These are phyloP conservation scores for Penicillium verrucosum DNA, from an alignment of 2,329 filamentous ascomycete genomes.

Conservation along the genomic window DNA sequence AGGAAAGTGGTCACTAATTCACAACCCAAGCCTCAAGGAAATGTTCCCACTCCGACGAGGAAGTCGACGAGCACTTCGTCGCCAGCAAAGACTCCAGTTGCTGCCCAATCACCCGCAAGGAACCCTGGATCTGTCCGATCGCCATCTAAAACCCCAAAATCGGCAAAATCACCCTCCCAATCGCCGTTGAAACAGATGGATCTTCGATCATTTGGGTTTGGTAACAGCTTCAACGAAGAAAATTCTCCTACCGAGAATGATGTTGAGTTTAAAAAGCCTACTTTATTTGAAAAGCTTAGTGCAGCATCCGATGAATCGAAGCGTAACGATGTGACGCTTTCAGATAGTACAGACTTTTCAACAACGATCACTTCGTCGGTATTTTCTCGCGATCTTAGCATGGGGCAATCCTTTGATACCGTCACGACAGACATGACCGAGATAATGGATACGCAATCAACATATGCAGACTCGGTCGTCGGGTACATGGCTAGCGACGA, in stretches of 20 bases:
- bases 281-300: slow-evolving; percentile 16
- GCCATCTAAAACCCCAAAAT: background rate
- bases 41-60: background rate
- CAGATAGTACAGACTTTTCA: slow-evolving; percentile 25
- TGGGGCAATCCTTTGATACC: slow-evolving; percentile 29
- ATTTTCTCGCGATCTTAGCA: slow-evolving; percentile 10
- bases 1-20: background rate
- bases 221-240: background rate
- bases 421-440: slow-evolving; percentile 31
- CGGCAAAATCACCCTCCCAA: background rate
- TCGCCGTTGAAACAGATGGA: slow-evolving; percentile 2
- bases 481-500: slow-evolving; percentile 21
- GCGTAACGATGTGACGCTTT: slow-evolving; percentile 18
- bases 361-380: slow-evolving; percentile 19
- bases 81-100: background rate
- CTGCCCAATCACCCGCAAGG: background rate
- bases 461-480: slow-evolving; percentile 28
- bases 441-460: slow-evolving; percentile 23
- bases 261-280: slow-evolving; percentile 5
- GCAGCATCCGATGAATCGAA: slow-evolving; percentile 14
- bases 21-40: background rate
- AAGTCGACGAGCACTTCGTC: background rate
- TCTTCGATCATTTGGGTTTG: slow-evolving; percentile 1
- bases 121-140: background rate
- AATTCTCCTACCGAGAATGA: background rate